Evolutionary conservation across 306 rosid genomes (phyloP), one percentile per base, ranked within the genome.

Genomic region (Ammopiptanthus mongolicus): DNA sequence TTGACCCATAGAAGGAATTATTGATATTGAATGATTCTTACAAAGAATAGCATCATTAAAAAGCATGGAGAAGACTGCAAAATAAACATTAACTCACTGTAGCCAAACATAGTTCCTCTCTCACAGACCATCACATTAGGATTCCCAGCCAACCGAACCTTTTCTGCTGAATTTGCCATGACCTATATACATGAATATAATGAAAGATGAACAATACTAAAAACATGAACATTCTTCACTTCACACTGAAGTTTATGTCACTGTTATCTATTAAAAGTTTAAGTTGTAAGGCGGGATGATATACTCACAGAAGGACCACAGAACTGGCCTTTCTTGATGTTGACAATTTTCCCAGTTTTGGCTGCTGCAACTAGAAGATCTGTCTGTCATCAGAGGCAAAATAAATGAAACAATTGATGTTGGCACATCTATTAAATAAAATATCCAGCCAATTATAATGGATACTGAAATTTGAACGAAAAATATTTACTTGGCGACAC

Each of bases 291-390:
- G 31, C 57, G 53, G 51, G 69, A 47, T 18, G 29, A 33, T 73
- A 69, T 81, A 91, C 99, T 86, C 78, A 92, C 99, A 55, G 97
- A 92, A 79, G 99, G 85, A 84, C 97, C 97, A 85, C 97, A 95
- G 75, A 95, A 95, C 86, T 95, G 99, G 81, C 99, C 99, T 85
- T 95, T 95, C 85, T 95, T 92, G 48, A 95, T 89, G 81, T 95
- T 84, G 73, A 95, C 68, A 79, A 92, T 92, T 86, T 82, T 90
- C 59, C 99, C 99, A 48, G 97, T 95, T 86, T 92, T 84, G 72
- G 99, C 99, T 39, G 99, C 99, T 58, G 93, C 97, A 74, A 88
- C 93, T 78, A 95, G 91, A 82, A 95, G 99, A 86, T 95, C 99
- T 53, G 97, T 95, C 99, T 92, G 99, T 66, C 84, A 82, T 50